Evolutionary conservation across 75 land plant species (phyloP).

Genomic region (Sequoia sempervirens): DNA sequence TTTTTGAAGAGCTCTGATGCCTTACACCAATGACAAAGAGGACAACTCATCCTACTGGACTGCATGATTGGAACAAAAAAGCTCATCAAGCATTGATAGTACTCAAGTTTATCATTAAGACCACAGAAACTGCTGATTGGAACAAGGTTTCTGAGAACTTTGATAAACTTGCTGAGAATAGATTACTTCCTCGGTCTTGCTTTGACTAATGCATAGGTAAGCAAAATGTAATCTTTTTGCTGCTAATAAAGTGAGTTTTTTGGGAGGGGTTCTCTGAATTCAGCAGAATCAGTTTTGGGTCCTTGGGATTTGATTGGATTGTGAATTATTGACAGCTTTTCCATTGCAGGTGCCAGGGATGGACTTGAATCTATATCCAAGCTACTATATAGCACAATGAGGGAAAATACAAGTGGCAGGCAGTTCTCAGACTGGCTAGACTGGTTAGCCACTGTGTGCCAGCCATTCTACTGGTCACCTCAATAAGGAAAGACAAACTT

Average conservation of each 20-base stretch:
- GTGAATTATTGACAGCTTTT: slow-evolving; percentile 1
- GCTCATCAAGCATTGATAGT: slow-evolving; percentile 65
- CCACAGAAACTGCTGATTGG: slow-evolving; percentile 51
- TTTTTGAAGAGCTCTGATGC: slow-evolving; percentile 56
- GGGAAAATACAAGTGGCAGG: too few species aligned
- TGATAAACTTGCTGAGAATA: slow-evolving; percentile 45
- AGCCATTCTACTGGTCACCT: too few species aligned
- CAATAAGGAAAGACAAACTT: too few species aligned
- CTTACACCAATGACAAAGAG: slow-evolving; percentile 30
- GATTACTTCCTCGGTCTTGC: slow-evolving; percentile 29
- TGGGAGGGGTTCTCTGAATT: neutral
- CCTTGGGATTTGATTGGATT: neutral
- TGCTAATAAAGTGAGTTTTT: slow-evolving; percentile 7
- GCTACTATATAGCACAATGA: too few species aligned
- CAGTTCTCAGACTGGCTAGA: too few species aligned
- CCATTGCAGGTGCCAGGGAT: slow-evolving; percentile 49
- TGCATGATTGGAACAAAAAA: slow-evolving; percentile 46
- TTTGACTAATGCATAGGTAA: slow-evolving; percentile 82
- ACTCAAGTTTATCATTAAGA: slow-evolving; percentile 66
- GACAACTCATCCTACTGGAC: neutral
- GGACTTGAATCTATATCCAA: neutral
- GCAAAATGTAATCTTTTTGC: neutral
- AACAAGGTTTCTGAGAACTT: slow-evolving; percentile 51
- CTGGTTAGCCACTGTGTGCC: too few species aligned
- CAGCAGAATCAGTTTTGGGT: neutral